These are phyloP conservation scores for Barnettozyma californica DNA, from an alignment of 805 yeast genomes.

Conservation along the genomic window DNA sequence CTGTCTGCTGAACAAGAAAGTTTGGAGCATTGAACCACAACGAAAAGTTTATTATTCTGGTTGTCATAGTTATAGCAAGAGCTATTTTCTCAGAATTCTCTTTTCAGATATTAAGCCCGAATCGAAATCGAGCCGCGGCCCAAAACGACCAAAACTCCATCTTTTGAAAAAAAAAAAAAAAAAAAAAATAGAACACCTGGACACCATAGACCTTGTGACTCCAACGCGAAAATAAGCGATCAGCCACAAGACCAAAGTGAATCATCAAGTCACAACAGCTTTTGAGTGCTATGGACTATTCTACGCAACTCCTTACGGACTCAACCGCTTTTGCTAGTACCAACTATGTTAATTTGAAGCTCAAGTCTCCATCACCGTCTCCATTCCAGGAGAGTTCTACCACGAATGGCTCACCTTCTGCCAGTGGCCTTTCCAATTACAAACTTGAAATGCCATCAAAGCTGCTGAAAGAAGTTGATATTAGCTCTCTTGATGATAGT, in stretches of 20 bases:
- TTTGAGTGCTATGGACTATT: constrained; percentile 16
- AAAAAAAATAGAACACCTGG: not conserved
- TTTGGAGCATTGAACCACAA: no score
- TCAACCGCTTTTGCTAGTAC: constrained; percentile 17
- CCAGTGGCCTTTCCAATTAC: not conserved
- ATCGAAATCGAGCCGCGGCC: not conserved
- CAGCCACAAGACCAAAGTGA: not conserved
- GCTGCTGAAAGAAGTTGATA: not conserved
- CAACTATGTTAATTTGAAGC: constrained; percentile 16
- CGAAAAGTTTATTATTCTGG: not conserved
- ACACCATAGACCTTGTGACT: not conserved
- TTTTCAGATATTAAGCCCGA: no score
- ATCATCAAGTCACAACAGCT: not conserved
- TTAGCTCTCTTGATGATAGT: not conserved
- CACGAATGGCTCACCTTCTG: not conserved
- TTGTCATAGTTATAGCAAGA: not conserved
- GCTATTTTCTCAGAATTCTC: no score
- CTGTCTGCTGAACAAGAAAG: no score
- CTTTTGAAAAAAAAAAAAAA: no score
- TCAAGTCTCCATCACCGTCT: constrained; percentile 22
- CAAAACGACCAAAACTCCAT: no score
- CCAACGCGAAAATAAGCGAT: not conserved
- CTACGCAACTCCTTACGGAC: constrained; percentile 16
- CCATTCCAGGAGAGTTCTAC: constrained; percentile 8
- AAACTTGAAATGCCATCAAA: not conserved